A percentile compares a stretch with the other conserved stretches of the same genome.
Conservation (phyloP, 129 eudicot genomes). For the sunflower (Helianthus annuus) region HanXRQr2.0-SUNRISE NC_035444.2:35208965-35209464, state of each 20-base stretch:
- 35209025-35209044: slow-evolving; percentile 20
- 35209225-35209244: slow-evolving; percentile 27
- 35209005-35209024: slow-evolving; percentile 19
- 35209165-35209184: slow-evolving; percentile 31
- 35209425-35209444: background rate
- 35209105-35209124: slow-evolving; percentile 20
- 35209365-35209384: slow-evolving; percentile 37
- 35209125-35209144: slow-evolving; percentile 25
- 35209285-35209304: slow-evolving; percentile 28
- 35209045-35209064: background rate
- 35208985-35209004: background rate
- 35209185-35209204: background rate
- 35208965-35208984: background rate
- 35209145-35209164: slow-evolving; percentile 36
- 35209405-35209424: background rate
- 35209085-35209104: slow-evolving; percentile 26
- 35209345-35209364: slow-evolving; percentile 32
- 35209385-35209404: background rate
- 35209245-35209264: slow-evolving; percentile 17
- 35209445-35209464: slow-evolving; percentile 17
- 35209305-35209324: slow-evolving; percentile 26
- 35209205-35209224: slow-evolving; percentile 29
- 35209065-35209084: slow-evolving; percentile 17
- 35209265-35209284: slow-evolving; percentile 33
- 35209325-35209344: slow-evolving; percentile 20